A percentile compares a stretch with the other conserved stretches of the same genome.
Conservation (phyloP, 768 basidiomycete species). For the Coprinopsis strossmayeri region DNA sequence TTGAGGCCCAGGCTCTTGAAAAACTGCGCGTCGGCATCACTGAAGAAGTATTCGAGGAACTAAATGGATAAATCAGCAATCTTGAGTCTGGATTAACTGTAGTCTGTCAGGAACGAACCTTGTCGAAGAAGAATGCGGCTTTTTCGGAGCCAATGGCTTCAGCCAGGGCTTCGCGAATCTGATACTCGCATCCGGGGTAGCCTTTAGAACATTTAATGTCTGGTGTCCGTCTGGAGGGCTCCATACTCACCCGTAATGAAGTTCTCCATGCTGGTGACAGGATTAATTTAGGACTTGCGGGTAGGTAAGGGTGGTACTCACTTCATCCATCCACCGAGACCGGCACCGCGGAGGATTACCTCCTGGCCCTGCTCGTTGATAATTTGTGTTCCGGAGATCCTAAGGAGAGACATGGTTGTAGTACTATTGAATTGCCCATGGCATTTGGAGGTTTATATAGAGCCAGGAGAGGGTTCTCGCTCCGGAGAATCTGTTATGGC, state of each 20-base stretch:
- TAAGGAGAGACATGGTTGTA: constrained; percentile 41
- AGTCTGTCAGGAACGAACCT: constrained; percentile 30
- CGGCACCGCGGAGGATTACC: constrained; percentile 62
- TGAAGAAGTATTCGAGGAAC: constrained; percentile 82
- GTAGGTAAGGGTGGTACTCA: constrained; percentile 26
- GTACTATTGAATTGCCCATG: no score
- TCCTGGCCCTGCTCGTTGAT: constrained; percentile 50
- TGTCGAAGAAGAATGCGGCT: constrained; percentile 77
- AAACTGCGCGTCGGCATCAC: constrained; percentile 63
- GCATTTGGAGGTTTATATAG: neutral
- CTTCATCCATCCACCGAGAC: constrained; percentile 82
- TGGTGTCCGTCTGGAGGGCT: no score
- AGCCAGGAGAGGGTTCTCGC: neutral
- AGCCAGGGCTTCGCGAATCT: constrained; percentile 63
- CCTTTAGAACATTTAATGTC: constrained; percentile 26
- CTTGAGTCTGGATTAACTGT: no score
- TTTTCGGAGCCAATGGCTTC: constrained; percentile 60
- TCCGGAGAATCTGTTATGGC: neutral
- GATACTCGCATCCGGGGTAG: constrained; percentile 79
- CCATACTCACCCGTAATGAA: constrained; percentile 51
- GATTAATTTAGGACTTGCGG: neutral
- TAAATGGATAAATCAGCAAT: constrained; percentile 17
- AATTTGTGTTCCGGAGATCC: constrained; percentile 52
- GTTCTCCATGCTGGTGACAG: constrained; percentile 57
- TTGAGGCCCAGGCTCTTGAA: constrained; percentile 76